Percentiles rank a stretch among this genome's conserved stretches.
These are phyloP conservation scores for Oldenlandia corymbosa DNA, from an alignment of 257 asterid genomes.

Conservation along the genomic window DNA sequence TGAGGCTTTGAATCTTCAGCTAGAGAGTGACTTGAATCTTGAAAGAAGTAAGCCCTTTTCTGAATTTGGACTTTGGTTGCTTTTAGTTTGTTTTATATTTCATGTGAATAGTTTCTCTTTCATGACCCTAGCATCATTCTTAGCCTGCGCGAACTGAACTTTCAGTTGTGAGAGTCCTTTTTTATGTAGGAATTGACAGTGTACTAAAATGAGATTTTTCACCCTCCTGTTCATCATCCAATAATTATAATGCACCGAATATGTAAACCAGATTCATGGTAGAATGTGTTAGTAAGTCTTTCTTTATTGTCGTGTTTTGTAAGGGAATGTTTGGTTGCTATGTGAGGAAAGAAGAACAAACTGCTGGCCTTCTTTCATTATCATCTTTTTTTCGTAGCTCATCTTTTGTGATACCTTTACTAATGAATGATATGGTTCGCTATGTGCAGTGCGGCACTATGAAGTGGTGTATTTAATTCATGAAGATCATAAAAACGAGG, in stretches of 20 bases:
- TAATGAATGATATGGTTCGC: neutral
- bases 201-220: neutral
- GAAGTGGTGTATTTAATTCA: conserved; percentile 92
- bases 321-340: neutral
- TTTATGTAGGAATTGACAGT: neutral
- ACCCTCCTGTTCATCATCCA: neutral
- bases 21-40: conserved; percentile 64
- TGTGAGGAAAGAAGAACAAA: neutral
- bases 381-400: neutral
- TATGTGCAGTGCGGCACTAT: conserved; percentile 77
- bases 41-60: conserved; percentile 60
- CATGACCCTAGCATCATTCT: too few relatives aligned
- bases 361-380: neutral
- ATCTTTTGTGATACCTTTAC: neutral
- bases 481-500: conserved; percentile 69
- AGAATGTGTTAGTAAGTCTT: neutral
- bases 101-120: neutral
- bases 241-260: neutral
- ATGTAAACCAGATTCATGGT: neutral
- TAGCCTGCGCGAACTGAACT: too few relatives aligned
- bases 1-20: conserved; percentile 65
- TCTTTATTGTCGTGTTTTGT: neutral
- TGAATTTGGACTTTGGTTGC: neutral
- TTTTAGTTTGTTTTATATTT: neutral
- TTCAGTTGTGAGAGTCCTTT: neutral